Conservation (phyloP, 2,329 filamentous ascomycete species). For the Lachnellula suecica region DNA sequence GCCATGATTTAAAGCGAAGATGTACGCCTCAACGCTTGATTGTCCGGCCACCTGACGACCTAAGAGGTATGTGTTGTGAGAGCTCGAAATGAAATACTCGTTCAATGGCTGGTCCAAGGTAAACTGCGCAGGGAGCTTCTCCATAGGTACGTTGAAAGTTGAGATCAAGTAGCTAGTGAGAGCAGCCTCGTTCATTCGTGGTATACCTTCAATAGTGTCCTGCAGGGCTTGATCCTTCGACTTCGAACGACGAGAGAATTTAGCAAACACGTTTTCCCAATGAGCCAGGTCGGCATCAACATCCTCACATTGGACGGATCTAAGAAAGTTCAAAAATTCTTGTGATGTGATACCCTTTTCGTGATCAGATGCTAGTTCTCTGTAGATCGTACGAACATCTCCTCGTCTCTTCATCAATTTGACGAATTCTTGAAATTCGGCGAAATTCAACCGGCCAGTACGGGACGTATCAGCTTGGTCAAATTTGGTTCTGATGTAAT, state of each 20-base stretch:
- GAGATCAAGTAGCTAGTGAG: conserved; percentile 79
- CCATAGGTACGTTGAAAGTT: conserved; percentile 67
- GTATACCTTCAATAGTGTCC: conserved; percentile 41
- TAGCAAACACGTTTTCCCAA: conserved; percentile 74
- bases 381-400: conserved; percentile 76
- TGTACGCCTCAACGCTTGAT: conserved; percentile 94
- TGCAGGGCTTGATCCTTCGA: conserved; percentile 43
- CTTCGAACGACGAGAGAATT: conserved; percentile 62
- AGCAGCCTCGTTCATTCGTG: conserved; percentile 72
- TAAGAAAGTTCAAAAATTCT: conserved; percentile 77
- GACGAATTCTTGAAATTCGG: conserved; percentile 82
- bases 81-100: conserved; percentile 97
- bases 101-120: conserved; percentile 81
- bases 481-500: conserved; percentile 73
- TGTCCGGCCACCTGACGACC: conserved; percentile 87
- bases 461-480: conserved; percentile 65
- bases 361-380: conserved; percentile 54
- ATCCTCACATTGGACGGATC: conserved; percentile 72
- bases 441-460: conserved; percentile 69
- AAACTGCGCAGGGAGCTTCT: conserved; percentile 58
- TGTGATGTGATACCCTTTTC: conserved; percentile 66
- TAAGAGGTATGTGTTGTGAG: conserved; percentile 95
- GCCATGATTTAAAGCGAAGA: conserved; percentile 80
- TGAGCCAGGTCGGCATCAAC: conserved; percentile 61
- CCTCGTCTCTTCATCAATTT: conserved; percentile 78